These are phyloP conservation scores for Geranomyces michiganensis DNA, from an alignment of 192 early-diverging fungal genomes.

Conservation along the genomic window DNA sequence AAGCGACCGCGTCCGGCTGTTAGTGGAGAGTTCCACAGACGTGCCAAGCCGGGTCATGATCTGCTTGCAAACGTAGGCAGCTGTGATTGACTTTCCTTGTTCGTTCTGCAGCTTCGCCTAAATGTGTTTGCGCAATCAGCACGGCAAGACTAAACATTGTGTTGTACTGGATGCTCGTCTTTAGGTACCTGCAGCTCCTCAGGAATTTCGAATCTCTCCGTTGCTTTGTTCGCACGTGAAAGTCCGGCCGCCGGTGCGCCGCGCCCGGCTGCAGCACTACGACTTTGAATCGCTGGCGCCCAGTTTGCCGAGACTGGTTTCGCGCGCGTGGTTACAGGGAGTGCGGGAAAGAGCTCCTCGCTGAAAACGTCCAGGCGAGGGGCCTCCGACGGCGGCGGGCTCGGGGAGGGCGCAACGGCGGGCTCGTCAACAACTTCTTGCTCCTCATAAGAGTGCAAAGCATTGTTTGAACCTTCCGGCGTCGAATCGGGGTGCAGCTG, in stretches of 20 bases:
- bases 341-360: slow-evolving; percentile 76
- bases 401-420: background rate
- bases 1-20: slow-evolving; percentile 66
- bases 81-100: slow-evolving; percentile 37
- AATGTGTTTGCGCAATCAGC: too few species aligned
- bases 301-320: slow-evolving; percentile 10
- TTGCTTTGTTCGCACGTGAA: slow-evolving; percentile 30
- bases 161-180: too few species aligned
- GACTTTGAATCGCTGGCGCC: slow-evolving; percentile 8
- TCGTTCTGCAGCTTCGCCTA: slow-evolving; percentile 33
- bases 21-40: slow-evolving; percentile 82
- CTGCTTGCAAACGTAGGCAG: slow-evolving; percentile 43
- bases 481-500: slow-evolving; percentile 35
- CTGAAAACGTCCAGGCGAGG: slow-evolving; percentile 52
- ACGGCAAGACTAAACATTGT: too few species aligned
- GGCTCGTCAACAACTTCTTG: background rate
- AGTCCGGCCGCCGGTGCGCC: slow-evolving; percentile 4
- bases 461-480: slow-evolving; percentile 10
- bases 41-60: slow-evolving; percentile 49
- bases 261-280: background rate
- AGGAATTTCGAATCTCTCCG: slow-evolving; percentile 55
- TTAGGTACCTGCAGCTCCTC: slow-evolving; percentile 39
- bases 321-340: slow-evolving; percentile 59
- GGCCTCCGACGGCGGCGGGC: background rate
- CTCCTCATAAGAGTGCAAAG: background rate